A percentile compares a stretch with the other conserved stretches of the same genome.
These are phyloP conservation scores for Phalaenopsis hybrid DNA, from an alignment of 116 monocot species.

Conservation along the genomic window DNA sequence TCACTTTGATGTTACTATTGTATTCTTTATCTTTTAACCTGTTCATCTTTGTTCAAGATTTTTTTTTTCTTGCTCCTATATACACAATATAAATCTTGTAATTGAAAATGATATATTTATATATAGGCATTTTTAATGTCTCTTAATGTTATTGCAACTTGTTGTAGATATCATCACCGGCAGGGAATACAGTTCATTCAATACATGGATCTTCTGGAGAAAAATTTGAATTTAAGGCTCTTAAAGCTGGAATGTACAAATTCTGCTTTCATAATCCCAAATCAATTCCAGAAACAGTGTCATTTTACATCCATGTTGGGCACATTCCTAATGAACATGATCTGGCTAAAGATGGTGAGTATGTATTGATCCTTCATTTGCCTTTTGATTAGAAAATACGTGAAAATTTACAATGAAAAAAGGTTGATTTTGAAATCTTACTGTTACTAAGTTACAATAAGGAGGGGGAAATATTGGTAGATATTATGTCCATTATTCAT, in stretches of 20 bases:
- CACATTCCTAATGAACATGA: slow-evolving; percentile 90
- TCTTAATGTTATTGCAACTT: not conserved
- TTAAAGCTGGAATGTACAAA: slow-evolving; percentile 81
- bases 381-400: not conserved
- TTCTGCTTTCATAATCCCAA: slow-evolving; percentile 85
- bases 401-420: not conserved
- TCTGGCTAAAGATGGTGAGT: slow-evolving; percentile 91
- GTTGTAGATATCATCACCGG: slow-evolving; percentile 70
- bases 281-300: slow-evolving; percentile 68
- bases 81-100: not conserved
- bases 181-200: slow-evolving; percentile 49
- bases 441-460: not conserved
- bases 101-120: not conserved
- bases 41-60: not conserved
- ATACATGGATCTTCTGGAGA: slow-evolving; percentile 76
- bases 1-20: not conserved
- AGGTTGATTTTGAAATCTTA: not conserved
- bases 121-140: not conserved
- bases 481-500: not conserved
- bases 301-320: slow-evolving; percentile 89
- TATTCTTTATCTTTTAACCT: not conserved
- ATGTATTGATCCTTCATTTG: not conserved
- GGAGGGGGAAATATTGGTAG: not conserved
- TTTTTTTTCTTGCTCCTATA: not conserved
- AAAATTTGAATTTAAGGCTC: slow-evolving; percentile 86